These are phyloP conservation scores for Zopfia rhizophila DNA, from an alignment of 2,329 filamentous ascomycete species.

Conservation along the genomic window DNA sequence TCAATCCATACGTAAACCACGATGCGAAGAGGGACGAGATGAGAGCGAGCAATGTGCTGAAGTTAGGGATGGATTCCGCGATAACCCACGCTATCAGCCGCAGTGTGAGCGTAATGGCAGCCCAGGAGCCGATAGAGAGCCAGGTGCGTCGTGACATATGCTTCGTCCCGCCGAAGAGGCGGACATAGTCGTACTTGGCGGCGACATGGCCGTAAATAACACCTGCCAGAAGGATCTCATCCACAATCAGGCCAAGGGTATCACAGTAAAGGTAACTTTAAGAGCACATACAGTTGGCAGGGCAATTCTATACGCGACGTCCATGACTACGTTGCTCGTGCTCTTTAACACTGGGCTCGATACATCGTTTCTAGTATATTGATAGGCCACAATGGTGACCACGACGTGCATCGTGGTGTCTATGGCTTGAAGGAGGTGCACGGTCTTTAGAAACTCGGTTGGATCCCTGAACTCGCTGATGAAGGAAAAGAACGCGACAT, in stretches of 20 bases:
- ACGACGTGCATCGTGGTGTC: constrained; percentile 72
- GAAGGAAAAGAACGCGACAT: constrained; percentile 74
- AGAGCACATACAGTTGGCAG: constrained; percentile 62
- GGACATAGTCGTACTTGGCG: constrained; percentile 71
- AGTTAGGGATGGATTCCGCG: constrained; percentile 74
- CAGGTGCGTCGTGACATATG: constrained; percentile 31
- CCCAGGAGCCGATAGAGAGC: constrained; percentile 62
- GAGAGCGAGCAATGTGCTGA: constrained; percentile 71
- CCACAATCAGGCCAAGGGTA: not conserved
- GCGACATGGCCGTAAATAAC: constrained; percentile 76
- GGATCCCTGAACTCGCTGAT: constrained; percentile 72
- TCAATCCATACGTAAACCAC: constrained; percentile 68
- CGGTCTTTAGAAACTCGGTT: constrained; percentile 68
- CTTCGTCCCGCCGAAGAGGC: constrained; percentile 69
- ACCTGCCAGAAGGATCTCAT: constrained; percentile 71
- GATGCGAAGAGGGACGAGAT: constrained; percentile 68
- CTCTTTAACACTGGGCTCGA: constrained; percentile 70
- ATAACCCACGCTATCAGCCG: constrained; percentile 75
- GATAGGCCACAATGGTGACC: constrained; percentile 74
- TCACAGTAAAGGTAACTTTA: not conserved
- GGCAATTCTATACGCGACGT: constrained; percentile 75
- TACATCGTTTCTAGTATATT: constrained; percentile 69
- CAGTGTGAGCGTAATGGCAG: constrained; percentile 63
- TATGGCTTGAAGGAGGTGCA: constrained; percentile 67
- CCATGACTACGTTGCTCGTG: constrained; percentile 67